Evolutionary conservation across 805 yeast species (phyloP), one percentile per base, ranked within the genome.

Genomic region (Candida ascalaphidarum): DNA sequence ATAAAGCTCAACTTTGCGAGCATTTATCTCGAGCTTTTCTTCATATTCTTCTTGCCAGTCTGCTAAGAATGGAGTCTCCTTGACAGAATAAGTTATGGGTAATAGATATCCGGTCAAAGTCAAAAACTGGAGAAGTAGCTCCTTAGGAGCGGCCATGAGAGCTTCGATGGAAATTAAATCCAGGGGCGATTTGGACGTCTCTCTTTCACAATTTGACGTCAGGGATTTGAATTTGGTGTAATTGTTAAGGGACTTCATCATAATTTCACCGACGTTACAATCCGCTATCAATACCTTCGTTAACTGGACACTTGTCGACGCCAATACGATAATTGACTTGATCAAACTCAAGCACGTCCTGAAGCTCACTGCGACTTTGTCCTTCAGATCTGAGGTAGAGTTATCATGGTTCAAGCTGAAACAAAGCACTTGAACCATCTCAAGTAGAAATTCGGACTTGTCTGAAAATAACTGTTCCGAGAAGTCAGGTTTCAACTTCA

Each of bases 131-230:
- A 69, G 39, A 12, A 81, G 50, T 17, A 81, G 46, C n/a, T 76
- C 80, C 39, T 76, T 79, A 0, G 89, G 86, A 2, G 77, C 71
- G 30, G 77, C 71, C 74, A 83, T 78, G 22, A 85, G 51, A 0
- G 83, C 71, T 43, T 82, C 94, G 25, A 79, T 71, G 4, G 84
- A 59, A 1, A 73, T 47, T 6, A 23, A 10, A 4, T 17, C 17
- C 13, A 14, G 13, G 10, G 16, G 22, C 22, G 30, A 14, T 27
- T 28, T 6, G 16, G 30, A 16, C 26, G 21, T 11, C 30, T 16
- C 31, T 23, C 26, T 37, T 38, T 6, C 38, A n/a, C n/a, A n/a
- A n/a, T n/a, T n/a, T n/a, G 26, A 2, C 4, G 12, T 2, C 7
- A 18, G 4, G 29, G 38, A 11, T 32, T 35, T 3, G 18, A 14